A percentile compares a stretch with the other conserved stretches of the same genome.
phyloP scores from a whole-genome alignment of 228 moss, liverwort and hornwort genomes.

The Sphagnum fallax region DNA sequence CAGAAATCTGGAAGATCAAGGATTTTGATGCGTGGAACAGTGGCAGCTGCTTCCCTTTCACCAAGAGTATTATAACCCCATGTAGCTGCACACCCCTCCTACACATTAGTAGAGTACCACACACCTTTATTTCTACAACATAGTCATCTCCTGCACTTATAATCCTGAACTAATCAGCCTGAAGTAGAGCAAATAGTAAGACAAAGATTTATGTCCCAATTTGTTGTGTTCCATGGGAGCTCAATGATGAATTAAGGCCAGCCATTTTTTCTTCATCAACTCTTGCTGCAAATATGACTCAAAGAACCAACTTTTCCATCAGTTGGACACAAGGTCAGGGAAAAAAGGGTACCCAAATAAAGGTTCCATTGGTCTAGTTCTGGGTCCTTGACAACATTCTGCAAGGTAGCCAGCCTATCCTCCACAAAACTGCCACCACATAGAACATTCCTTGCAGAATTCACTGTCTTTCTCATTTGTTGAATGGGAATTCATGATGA shows the following conservation, averaged over 20 bases:
- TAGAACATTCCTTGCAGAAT: too few species aligned
- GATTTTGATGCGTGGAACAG: constrained; percentile 57
- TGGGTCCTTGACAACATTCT: constrained; percentile 73
- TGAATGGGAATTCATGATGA: background rate
- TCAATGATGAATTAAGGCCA: background rate
- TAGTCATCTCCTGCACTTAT: background rate
- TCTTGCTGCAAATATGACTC: background rate
- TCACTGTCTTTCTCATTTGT: background rate
- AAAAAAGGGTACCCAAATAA: constrained; percentile 59
- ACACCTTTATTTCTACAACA: background rate
- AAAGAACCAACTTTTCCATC: background rate
- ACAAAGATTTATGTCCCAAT: background rate
- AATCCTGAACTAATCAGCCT: background rate
- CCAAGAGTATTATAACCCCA: constrained; percentile 87
- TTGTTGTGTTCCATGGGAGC: too few species aligned
- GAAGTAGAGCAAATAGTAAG: background rate
- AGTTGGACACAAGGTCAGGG: background rate
- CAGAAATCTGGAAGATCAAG: constrained; percentile 76
- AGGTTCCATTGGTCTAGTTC: constrained; percentile 84
- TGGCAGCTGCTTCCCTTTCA: constrained; percentile 60
- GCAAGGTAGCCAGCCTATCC: constrained; percentile 81
- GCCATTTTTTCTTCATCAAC: background rate
- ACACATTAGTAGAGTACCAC: background rate
- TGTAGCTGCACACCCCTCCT: constrained; percentile 36
- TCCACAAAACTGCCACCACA: constrained; percentile 78